Evolutionary conservation across 176 grass and related monocot species (phyloP).

Genomic region (Carex cristatella): DNA sequence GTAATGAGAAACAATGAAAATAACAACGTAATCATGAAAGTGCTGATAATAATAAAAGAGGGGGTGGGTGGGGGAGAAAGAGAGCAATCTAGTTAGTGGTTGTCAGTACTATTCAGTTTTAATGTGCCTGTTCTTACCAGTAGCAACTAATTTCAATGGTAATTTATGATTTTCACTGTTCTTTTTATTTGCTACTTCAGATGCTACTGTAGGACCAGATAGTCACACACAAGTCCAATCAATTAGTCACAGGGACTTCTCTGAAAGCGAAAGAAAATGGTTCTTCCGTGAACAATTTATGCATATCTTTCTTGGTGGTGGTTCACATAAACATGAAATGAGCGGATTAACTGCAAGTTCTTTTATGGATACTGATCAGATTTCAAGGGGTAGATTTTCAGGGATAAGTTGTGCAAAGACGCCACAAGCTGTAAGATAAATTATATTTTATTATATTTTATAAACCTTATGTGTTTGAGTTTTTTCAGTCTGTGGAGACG

Average conservation of each 20-base stretch:
- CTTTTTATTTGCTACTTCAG: background rate
- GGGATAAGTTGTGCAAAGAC: constrained; percentile 31
- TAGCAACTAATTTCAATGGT: background rate
- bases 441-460: background rate
- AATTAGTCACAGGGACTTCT: constrained; percentile 47
- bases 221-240: constrained; percentile 29
- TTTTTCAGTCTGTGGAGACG: background rate
- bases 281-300: constrained; percentile 37
- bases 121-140: background rate
- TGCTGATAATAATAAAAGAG: background rate
- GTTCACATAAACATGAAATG: constrained; percentile 17
- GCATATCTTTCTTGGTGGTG: constrained; percentile 22
- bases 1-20: background rate
- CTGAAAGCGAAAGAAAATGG: constrained; percentile 30
- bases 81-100: background rate
- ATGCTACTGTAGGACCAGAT: constrained; percentile 42
- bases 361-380: constrained; percentile 31
- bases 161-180: background rate
- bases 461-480: background rate
- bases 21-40: background rate
- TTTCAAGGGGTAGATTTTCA: constrained; percentile 34
- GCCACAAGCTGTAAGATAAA: constrained; percentile 14
- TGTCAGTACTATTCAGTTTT: background rate
- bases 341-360: constrained; percentile 21
- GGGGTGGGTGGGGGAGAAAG: background rate